Base-by-base conservation (phyloP, 257 asterid species). In the Fraxinus quadrangulata region DNA sequence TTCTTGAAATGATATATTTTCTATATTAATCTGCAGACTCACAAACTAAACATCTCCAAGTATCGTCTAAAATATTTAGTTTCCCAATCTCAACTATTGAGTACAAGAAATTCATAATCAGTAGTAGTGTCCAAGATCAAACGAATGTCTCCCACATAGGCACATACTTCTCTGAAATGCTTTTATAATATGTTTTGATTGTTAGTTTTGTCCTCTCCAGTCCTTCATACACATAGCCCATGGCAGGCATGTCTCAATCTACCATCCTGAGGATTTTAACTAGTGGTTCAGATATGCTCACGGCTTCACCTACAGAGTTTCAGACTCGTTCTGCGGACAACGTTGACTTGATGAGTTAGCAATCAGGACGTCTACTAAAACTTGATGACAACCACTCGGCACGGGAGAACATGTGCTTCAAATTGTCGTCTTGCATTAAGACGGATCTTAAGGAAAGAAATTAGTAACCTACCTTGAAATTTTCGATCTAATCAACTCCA, bases 201-300 rank as follows among this genome's bases (percentile, higher is more conserved):
- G 63, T 74, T 19, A 74, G 33, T 59, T 87, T 87, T 49, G 86
- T 87, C 77, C 81, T 85, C 77, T 76, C 87, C 71, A 87, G 80
- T 61, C 84, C 87, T 36, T 79, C 90, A 1, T 83, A 85, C 70
- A 87, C 45, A 65, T 83, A 85, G 17, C 87, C 90, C 73, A 85
- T 87, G 51, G 87, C 88, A 66, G 87, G 86, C 84, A 83, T 81
- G 78, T 87, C 86, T 31, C 88, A 86, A 1, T 84, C 87, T n/a
- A 81, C 82, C 14, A 85, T 81, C 45, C 87, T 83, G 31, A 85
- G 79, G 13, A 87, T 56, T 81, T 85, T 85, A 73, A 83, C 36
- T 56, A 87, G 73, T 5, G 87, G 87, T 73, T 84, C 87, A 47
- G 86, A 78, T 2, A 86, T 68, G 8, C 61, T 36, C 16, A 80